These are phyloP conservation scores for Xylariaceae sp. DNA, from an alignment of 2,329 filamentous ascomycete species.

Conservation along the genomic window DNA sequence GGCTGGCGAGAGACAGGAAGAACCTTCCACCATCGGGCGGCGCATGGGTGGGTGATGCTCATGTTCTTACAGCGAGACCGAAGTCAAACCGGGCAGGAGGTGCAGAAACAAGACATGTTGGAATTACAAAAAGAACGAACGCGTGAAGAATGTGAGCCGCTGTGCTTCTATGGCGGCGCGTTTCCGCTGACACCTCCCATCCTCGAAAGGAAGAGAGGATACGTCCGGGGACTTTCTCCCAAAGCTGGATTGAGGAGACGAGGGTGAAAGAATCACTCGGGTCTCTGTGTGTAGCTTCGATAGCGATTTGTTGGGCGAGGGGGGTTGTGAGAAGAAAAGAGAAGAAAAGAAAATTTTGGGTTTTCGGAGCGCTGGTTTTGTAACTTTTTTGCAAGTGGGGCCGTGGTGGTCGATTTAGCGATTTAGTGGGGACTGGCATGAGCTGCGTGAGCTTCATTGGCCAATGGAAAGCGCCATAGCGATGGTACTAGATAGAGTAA, in stretches of 20 bases:
- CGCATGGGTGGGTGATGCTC: constrained; percentile 18
- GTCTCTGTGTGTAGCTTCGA: constrained; percentile 96
- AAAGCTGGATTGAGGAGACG: constrained; percentile 60
- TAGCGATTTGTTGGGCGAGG: constrained; percentile 99
- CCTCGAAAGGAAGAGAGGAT: constrained; percentile 20
- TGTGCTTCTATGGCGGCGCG: constrained; percentile 99
- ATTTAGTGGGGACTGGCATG: no score
- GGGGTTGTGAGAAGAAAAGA: constrained; percentile 45
- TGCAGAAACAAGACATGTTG: constrained; percentile 32
- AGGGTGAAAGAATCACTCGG: constrained; percentile 35
- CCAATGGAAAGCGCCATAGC: no score
- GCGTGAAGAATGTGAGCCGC: constrained; percentile 70
- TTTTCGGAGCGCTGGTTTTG: constrained; percentile 20
- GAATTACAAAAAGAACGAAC: constrained; percentile 40
- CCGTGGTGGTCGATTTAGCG: no score
- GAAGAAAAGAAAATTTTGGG: constrained; percentile 22
- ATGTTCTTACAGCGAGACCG: constrained; percentile 22
- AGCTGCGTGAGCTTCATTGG: no score
- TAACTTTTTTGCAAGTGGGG: neutral
- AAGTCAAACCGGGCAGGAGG: constrained; percentile 33
- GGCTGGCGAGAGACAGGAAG: constrained; percentile 24
- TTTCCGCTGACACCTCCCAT: constrained; percentile 67
- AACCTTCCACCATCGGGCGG: constrained; percentile 10
- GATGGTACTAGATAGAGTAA: no score
- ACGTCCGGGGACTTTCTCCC: constrained; percentile 99